phyloP scores from a whole-genome alignment of 805 yeast species.

The Candida maris region DNA sequence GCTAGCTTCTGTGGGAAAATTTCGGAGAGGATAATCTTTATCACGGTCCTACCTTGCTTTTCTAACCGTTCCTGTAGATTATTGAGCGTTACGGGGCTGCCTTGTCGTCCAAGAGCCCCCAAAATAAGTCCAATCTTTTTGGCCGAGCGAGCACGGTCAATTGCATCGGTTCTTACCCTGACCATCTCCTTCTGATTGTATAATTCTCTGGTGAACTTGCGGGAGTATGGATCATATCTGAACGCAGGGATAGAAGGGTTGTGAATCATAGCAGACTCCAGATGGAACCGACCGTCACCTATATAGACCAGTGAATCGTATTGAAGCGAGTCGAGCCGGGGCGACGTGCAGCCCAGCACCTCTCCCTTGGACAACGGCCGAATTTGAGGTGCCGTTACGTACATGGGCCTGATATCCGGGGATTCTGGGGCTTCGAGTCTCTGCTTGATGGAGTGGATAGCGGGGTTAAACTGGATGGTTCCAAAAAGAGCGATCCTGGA shows the following conservation, averaged over 20 bases:
- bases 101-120: slow-evolving; percentile 96
- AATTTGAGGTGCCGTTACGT: slow-evolving; percentile 82
- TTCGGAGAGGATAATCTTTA: slow-evolving; percentile 83
- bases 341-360: slow-evolving; percentile 94
- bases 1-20: slow-evolving; percentile 90
- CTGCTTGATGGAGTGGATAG: slow-evolving; percentile 73
- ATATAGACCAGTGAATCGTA: slow-evolving; percentile 81
- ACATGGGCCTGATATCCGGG: slow-evolving; percentile 41
- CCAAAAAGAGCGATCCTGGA: slow-evolving; percentile 81
- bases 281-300: slow-evolving; percentile 95
- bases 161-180: slow-evolving; percentile 68
- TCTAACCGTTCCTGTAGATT: slow-evolving; percentile 55
- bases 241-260: slow-evolving; percentile 90
- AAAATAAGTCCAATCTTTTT: slow-evolving; percentile 76
- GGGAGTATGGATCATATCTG: slow-evolving; percentile 91
- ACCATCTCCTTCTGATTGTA: slow-evolving; percentile 86
- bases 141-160: slow-evolving; percentile 55
- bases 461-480: slow-evolving; percentile 95
- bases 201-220: slow-evolving; percentile 84
- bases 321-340: slow-evolving; percentile 61
- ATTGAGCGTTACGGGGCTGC: slow-evolving; percentile 72
- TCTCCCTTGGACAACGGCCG: slow-evolving; percentile 94
- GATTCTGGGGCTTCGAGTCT: slow-evolving; percentile 42
- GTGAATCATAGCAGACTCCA: slow-evolving; percentile 96
- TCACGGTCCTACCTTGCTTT: slow-evolving; percentile 59